Percentiles rank a stretch among this genome's conserved stretches.
Conservation (phyloP, 768 basidiomycete genomes). For the Epithele typhae region DNA sequence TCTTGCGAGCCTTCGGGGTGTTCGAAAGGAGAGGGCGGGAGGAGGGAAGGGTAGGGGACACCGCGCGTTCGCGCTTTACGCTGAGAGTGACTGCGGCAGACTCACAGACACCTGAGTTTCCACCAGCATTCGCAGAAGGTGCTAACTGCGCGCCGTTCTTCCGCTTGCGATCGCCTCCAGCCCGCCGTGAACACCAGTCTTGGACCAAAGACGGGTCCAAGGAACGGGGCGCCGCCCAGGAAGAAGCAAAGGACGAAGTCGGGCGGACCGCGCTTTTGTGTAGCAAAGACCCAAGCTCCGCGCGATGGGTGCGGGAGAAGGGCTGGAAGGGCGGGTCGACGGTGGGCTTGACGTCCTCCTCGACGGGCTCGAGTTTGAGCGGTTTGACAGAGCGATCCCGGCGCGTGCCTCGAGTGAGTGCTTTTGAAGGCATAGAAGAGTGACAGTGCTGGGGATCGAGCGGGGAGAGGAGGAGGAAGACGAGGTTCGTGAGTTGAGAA, state of each 20-base stretch:
- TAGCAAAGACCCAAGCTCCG: neutral
- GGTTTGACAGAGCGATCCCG: too few species aligned
- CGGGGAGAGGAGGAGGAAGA: too few species aligned
- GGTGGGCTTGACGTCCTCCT: neutral
- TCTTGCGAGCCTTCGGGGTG: constrained; percentile 4
- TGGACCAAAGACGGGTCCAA: constrained; percentile 1
- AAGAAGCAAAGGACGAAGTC: neutral
- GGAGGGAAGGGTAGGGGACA: constrained; percentile 7
- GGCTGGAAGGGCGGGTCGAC: neutral
- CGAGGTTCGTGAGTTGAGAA: too few species aligned
- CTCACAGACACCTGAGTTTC: neutral
- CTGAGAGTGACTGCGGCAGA: neutral
- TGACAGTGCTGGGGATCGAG: too few species aligned
- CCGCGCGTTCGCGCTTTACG: constrained; percentile 16
- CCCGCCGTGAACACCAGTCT: constrained; percentile 4
- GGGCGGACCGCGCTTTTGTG: neutral
- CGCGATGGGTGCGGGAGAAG: constrained; percentile 2
- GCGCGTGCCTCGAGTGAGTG: too few species aligned
- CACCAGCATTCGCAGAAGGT: too few species aligned
- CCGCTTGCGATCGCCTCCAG: neutral
- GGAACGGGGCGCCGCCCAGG: constrained; percentile 1
- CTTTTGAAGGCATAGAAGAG: too few species aligned
- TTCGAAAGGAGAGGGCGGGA: neutral
- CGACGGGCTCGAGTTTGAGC: too few species aligned
- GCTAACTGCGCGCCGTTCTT: too few species aligned